phyloP scores from a whole-genome alignment of 148 eudicot genomes.

The Fagopyrum homotropicum region DNA sequence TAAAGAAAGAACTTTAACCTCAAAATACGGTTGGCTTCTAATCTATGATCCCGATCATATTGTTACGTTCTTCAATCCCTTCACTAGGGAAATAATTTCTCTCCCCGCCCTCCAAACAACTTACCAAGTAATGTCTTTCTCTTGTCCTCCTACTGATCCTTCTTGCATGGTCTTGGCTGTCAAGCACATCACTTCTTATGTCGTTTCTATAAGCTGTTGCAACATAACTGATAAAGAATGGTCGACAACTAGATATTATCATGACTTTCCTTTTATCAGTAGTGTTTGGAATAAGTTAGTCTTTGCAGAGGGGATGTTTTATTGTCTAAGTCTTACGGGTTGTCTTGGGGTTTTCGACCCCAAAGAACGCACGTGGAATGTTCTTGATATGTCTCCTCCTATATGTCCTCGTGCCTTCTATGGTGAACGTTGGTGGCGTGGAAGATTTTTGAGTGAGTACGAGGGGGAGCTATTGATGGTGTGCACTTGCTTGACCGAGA shows the following conservation, averaged over 20 bases:
- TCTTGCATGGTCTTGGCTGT: conserved; percentile 54
- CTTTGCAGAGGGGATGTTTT: conserved; percentile 55
- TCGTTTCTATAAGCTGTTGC: conserved; percentile 68
- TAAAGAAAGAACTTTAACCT: conserved; percentile 54
- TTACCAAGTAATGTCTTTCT: conserved; percentile 68
- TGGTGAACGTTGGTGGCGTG: conserved; percentile 73
- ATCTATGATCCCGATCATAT: conserved; percentile 39
- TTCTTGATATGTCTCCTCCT: conserved; percentile 71
- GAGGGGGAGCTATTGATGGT: conserved; percentile 54
- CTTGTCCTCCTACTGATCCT: conserved; percentile 54
- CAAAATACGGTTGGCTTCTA: conserved; percentile 63
- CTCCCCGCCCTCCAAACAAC: conserved; percentile 54
- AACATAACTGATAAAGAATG: conserved; percentile 54
- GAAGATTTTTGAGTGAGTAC: conserved; percentile 65
- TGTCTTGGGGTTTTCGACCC: conserved; percentile 77
- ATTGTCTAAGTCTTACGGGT: conserved; percentile 70
- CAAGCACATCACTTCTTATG: conserved; percentile 56
- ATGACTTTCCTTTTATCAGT: conserved; percentile 70
- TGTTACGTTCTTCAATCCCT: conserved; percentile 58
- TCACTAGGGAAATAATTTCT: conserved; percentile 45
- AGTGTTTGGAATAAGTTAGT: conserved; percentile 79
- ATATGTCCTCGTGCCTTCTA: conserved; percentile 55
- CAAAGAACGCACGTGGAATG: conserved; percentile 49
- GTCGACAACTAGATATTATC: conserved; percentile 57
- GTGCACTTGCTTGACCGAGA: conserved; percentile 56